These are phyloP conservation scores for Ostreobium quekettii DNA, from an alignment of 139 green algal genomes.

Conservation along the genomic window DNA sequence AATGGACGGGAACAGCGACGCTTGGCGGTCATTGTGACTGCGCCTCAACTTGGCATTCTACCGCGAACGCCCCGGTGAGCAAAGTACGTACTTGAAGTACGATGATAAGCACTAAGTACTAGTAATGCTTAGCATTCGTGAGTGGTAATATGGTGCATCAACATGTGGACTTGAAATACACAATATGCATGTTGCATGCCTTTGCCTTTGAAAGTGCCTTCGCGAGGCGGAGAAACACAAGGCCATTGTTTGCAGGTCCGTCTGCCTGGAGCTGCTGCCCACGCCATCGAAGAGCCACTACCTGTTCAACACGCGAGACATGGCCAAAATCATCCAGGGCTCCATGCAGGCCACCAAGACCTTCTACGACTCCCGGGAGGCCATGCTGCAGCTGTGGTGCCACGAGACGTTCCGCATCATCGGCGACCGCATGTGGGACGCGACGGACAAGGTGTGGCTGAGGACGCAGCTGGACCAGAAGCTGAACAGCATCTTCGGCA, in stretches of 20 bases:
- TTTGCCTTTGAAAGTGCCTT: no score
- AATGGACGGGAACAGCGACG: no score
- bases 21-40: no score
- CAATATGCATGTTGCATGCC: no score
- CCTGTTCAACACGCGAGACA: constrained; percentile 78
- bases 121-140: no score
- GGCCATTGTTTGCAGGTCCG: constrained; percentile 25
- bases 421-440: constrained; percentile 65
- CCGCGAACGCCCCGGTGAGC: no score
- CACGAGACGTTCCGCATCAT: constrained; percentile 73
- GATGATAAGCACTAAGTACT: no score
- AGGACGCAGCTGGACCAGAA: constrained; percentile 53
- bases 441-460: constrained; percentile 52
- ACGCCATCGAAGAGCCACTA: constrained; percentile 76
- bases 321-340: constrained; percentile 69
- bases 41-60: no score
- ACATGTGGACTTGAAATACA: no score
- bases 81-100: no score
- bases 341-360: constrained; percentile 60
- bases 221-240: no score
- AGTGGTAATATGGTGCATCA: no score
- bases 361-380: constrained; percentile 72
- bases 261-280: constrained; percentile 62
- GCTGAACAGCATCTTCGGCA: constrained; percentile 45
- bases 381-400: constrained; percentile 72